Evolutionary conservation across 306 rosid genomes (phyloP).

Genomic region (Cucumis hystrix): DNA sequence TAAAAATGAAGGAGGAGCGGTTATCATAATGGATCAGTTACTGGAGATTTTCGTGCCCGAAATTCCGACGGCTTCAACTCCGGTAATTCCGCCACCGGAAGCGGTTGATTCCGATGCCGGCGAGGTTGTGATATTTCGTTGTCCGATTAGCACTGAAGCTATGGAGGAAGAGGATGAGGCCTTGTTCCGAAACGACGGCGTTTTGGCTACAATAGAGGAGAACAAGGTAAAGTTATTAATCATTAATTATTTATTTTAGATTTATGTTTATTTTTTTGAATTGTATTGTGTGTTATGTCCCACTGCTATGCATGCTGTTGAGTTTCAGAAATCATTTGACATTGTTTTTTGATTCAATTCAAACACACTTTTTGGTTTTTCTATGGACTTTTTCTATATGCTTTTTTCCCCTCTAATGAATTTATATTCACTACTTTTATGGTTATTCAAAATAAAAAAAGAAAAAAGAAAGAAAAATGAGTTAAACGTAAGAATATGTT

Average conservation of each 20-base stretch:
- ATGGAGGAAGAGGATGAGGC: slow-evolving; percentile 2
- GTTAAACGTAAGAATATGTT: no score
- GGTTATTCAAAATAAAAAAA: no score
- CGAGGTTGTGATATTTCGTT: slow-evolving; percentile 33
- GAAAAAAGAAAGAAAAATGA: no score
- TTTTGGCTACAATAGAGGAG: not conserved
- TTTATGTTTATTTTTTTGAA: not conserved
- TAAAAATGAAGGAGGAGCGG: slow-evolving; percentile 27
- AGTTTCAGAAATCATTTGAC: not conserved
- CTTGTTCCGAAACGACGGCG: not conserved
- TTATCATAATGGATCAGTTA: slow-evolving; percentile 20
- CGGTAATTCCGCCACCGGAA: slow-evolving; percentile 18
- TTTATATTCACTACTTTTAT: not conserved
- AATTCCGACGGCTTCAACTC: slow-evolving; percentile 16
- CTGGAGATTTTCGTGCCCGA: slow-evolving; percentile 2
- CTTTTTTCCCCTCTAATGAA: not conserved
- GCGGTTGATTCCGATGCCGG: slow-evolving; percentile 13
- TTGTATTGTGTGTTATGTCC: not conserved
- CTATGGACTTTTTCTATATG: not conserved
- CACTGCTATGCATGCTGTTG: not conserved
- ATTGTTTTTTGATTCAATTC: not conserved
- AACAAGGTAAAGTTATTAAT: not conserved
- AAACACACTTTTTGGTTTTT: not conserved
- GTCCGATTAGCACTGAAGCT: slow-evolving; percentile 42
- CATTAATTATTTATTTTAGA: no score